Conservation (phyloP, 805 yeast species). For the Lipomyces sp. region DNA sequence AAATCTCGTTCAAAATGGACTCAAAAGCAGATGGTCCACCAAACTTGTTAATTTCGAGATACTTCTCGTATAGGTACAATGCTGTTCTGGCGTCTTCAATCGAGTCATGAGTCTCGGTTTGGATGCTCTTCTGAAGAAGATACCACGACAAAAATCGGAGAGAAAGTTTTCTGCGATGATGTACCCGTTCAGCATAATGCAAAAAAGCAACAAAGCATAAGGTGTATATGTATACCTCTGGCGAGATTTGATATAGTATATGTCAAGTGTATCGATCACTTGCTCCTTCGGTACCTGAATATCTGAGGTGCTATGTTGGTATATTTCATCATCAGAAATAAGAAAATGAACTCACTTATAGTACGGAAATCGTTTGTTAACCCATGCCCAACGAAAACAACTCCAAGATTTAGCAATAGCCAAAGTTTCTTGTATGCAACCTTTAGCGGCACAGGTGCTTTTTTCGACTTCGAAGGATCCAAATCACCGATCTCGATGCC, state of each 20-base stretch:
- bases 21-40: conserved; percentile 54
- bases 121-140: conserved; percentile 71
- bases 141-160: conserved; percentile 83
- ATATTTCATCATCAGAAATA: background rate
- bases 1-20: conserved; percentile 59
- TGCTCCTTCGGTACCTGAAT: conserved; percentile 81
- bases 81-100: conserved; percentile 95
- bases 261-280: conserved; percentile 82
- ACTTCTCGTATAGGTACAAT: conserved; percentile 67
- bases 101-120: conserved; percentile 92
- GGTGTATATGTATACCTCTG: no score
- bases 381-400: conserved; percentile 94
- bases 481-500: conserved; percentile 95
- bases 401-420: conserved; percentile 83
- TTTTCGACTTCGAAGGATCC: conserved; percentile 61
- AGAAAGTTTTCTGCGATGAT: conserved; percentile 51
- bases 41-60: conserved; percentile 54
- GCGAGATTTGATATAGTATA: conserved; percentile 69
- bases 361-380: conserved; percentile 86
- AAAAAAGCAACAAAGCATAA: background rate
- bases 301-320: conserved; percentile 36
- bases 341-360: conserved; percentile 45
- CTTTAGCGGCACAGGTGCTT: conserved; percentile 63
- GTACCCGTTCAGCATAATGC: background rate
- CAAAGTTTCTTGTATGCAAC: conserved; percentile 86